A percentile compares a stretch with the other conserved stretches of the same genome.
These are phyloP conservation scores for Tulasnella sp. DNA, from an alignment of 768 basidiomycete genomes.

Conservation along the genomic window DNA sequence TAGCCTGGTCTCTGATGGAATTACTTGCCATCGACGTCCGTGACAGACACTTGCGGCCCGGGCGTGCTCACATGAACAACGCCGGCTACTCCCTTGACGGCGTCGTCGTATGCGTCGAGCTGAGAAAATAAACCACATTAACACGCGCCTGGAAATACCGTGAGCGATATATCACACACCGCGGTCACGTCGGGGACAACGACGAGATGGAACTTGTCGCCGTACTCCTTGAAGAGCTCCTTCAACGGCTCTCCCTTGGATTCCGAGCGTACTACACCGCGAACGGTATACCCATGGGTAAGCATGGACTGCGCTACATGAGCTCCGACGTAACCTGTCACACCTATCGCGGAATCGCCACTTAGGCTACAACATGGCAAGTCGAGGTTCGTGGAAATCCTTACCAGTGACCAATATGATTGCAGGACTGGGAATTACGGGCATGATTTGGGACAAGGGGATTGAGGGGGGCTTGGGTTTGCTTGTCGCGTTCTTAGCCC, in stretches of 20 bases:
- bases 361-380: no score
- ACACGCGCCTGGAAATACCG: not conserved
- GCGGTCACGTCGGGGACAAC: constrained; percentile 50
- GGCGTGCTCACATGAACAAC: constrained; percentile 74
- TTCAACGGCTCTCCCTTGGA: constrained; percentile 50
- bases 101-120: constrained; percentile 72
- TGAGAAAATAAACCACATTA: not conserved
- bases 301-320: constrained; percentile 41
- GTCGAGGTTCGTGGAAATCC: not conserved
- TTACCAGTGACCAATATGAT: constrained; percentile 35
- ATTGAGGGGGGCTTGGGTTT: no score
- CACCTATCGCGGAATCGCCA: constrained; percentile 7
- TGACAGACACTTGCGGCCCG: constrained; percentile 48
- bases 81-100: constrained; percentile 73
- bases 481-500: no score
- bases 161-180: constrained; percentile 38
- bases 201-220: constrained; percentile 45
- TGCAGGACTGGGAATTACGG: constrained; percentile 27
- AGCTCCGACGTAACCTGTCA: constrained; percentile 38
- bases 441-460: not conserved
- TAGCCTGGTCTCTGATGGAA: not conserved
- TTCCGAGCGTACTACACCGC: constrained; percentile 49
- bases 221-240: constrained; percentile 42
- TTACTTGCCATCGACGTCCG: constrained; percentile 35
- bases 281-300: constrained; percentile 46